Evolutionary conservation across 208 protist species (phyloP), one percentile per base, ranked within the genome.

Genomic region (Blastocrithidia nonstop): DNA sequence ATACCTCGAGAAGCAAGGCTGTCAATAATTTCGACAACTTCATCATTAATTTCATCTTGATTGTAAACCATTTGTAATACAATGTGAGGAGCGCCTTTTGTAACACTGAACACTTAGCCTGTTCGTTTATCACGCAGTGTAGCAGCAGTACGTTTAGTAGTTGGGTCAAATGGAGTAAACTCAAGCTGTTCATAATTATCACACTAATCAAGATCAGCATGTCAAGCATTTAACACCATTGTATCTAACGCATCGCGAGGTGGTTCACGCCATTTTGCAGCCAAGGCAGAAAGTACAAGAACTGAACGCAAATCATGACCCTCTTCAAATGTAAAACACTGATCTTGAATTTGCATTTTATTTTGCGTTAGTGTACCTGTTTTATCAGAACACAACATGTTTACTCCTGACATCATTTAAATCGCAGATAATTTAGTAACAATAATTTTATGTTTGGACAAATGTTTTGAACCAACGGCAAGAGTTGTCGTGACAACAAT

Each of bases 351-450:
- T 45, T 87, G 73, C 61, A 94, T 86, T 72, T 94, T 78, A 65
- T 96, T 96, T 46, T 88, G 63, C 27, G 90, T 97, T 49, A 97
- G 65, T 19, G 93, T 96, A 22, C 90, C 93, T 6, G 93, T 96
- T 63, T 96, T 97, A 61, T 97, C 93, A 17, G 77, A 95, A 66
- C 89, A 96, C 28, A 95, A 76, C 36, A 96, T 76, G 45, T 86
- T 81, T 69, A 95, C 89, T 26, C 66, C 66, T 20, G 75, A 70
- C 58, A 93, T 73, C 65, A 84, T 79, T 58, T 94, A 88, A 57
- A 94, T 94, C n/a, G 85, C 76, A 17, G 82, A 87, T 22, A 97
- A 66, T 47, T 84, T 87, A 39, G 84, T 94, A 9, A 96, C 92
- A 52, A 96, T 96, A 15, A 90, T 92, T 46, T 95, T 81, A 43